phyloP scores from a whole-genome alignment of 129 eudicot species.

The Ambrosia trifida region DNA sequence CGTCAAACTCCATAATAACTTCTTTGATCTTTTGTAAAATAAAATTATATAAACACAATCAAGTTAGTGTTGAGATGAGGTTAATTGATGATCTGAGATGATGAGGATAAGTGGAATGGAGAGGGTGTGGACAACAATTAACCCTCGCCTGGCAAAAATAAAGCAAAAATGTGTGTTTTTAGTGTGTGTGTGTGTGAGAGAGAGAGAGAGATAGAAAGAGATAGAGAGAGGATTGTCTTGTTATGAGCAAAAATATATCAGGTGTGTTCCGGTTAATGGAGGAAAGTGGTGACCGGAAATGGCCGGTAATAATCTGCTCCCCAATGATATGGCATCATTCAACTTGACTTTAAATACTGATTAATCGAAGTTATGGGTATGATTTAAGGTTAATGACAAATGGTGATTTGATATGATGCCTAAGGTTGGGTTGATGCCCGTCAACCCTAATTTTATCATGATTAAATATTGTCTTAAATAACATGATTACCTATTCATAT shows the following conservation, averaged over 20 bases:
- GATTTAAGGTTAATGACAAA: neutral
- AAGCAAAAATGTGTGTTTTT: slow-evolving; percentile 19
- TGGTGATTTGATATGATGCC: neutral
- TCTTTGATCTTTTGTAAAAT: neutral
- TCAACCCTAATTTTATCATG: neutral
- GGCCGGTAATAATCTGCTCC: slow-evolving; percentile 39
- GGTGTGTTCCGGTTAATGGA: slow-evolving; percentile 38
- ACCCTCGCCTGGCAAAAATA: slow-evolving; percentile 46
- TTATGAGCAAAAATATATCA: slow-evolving; percentile 31
- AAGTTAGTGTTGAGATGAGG: slow-evolving; percentile 21
- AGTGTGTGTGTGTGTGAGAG: slow-evolving; percentile 7
- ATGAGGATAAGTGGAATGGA: slow-evolving; percentile 52
- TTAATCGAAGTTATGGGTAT: too few species aligned
- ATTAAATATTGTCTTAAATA: neutral
- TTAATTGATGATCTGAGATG: slow-evolving; percentile 8
- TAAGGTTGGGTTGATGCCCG: slow-evolving; percentile 9
- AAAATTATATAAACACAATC: neutral
- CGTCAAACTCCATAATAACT: slow-evolving; percentile 55
- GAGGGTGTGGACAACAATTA: slow-evolving; percentile 77
- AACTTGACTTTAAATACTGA: neutral
- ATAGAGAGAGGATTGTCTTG: slow-evolving; percentile 25
- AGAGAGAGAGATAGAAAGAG: slow-evolving; percentile 5
- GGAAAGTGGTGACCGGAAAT: slow-evolving; percentile 27
- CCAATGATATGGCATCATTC: slow-evolving; percentile 31
- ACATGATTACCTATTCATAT: neutral